A percentile compares a stretch with the other conserved stretches of the same genome.
Evolutionary conservation across 306 rosid species (phyloP).

Genomic region (Lathyrus tuberosus): DNA sequence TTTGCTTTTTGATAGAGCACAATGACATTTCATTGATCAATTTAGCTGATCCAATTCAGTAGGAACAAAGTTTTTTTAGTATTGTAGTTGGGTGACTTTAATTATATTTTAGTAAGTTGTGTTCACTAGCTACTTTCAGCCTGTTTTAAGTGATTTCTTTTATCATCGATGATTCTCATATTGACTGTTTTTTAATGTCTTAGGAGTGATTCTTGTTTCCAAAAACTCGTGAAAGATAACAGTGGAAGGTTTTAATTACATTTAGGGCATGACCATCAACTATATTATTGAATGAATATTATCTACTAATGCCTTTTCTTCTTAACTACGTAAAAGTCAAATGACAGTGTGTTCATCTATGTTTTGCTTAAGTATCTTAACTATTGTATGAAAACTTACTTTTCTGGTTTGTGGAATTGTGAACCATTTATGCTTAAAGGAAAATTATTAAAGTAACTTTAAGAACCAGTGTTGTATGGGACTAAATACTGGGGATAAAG

Average conservation of each 20-base stretch:
- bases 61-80: background rate
- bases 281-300: constrained; percentile 6
- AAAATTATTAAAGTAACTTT: too few relatives aligned
- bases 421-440: background rate
- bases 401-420: constrained; percentile 19
- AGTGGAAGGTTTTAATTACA: constrained; percentile 1
- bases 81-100: too few relatives aligned
- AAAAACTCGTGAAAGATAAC: constrained; percentile 3
- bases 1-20: background rate
- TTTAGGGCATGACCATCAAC: background rate
- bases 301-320: background rate
- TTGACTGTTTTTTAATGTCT: too few relatives aligned
- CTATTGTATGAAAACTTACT: background rate
- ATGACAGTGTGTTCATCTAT: background rate
- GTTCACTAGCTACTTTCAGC: too few relatives aligned
- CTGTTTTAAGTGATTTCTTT: too few relatives aligned
- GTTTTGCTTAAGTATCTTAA: background rate
- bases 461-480: background rate
- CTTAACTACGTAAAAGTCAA: too few relatives aligned
- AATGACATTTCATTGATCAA: background rate
- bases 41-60: background rate
- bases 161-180: too few relatives aligned
- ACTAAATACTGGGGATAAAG: background rate
- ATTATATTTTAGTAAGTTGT: too few relatives aligned
- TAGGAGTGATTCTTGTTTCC: constrained; percentile 17